Evolutionary conservation across 2,329 filamentous ascomycete genomes (phyloP), one percentile per base, ranked within the genome.

Genomic region (Calonectria montana): DNA sequence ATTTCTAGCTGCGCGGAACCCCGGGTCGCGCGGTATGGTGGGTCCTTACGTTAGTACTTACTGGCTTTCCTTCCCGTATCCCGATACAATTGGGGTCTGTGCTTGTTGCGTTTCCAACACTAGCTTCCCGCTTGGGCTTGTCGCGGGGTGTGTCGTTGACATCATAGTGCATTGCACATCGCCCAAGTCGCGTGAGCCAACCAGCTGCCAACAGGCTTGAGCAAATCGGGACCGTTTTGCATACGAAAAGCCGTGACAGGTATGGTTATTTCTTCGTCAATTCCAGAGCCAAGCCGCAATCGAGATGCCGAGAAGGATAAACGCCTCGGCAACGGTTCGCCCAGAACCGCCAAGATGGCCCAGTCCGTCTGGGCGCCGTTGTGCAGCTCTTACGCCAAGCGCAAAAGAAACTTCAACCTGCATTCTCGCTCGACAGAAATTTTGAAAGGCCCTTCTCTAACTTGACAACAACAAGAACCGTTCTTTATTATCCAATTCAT

Each of bases 81-180:
- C 16, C 18, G 18, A 10, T 45, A 3, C 41, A 21, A 10, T 10
- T 45, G 41, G n/a, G 41, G n/a, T 10, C 4, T 21, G n/a, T 45
- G n/a, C 31, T 45, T 10, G 18, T 21, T 21, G 13, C 41, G 41
- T n/a, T 16, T 6, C 41, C 39, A 41, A 18, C 41, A n/a, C 41
- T 45, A 45, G 41, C 41, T n/a, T 41, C 39, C 15, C 39, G 27
- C 16, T 16, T 31, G 16, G 27, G 21, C 18, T 29, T 15, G n/a
- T 27, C 48, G 29, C 35, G 47, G 47, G 55, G 23, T 37, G 10
- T 37, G 57, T 62, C 55, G 27, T 65, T 69, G 67, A 69, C 67
- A 69, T 69, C 67, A 69, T 69, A 29, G 4, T 48, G 67, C 67
- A 69, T 48, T 47, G 67, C 57, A 35, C 35, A 65, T 69, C 67